phyloP scores from a whole-genome alignment of 768 basidiomycete genomes.

The Podaxis sp. region DNA sequence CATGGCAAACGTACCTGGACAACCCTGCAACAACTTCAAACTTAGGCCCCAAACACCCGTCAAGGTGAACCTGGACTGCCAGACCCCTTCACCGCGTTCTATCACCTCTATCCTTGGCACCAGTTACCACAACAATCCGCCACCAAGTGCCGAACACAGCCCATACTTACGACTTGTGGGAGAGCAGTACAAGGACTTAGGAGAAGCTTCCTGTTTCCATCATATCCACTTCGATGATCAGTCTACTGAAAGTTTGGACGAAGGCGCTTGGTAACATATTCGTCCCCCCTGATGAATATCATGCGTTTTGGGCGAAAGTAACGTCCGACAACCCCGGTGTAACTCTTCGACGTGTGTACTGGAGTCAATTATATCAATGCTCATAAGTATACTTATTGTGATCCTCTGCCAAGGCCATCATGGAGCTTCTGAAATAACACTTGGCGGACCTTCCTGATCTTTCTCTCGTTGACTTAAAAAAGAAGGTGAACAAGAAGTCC shows the following conservation, averaged over 20 bases:
- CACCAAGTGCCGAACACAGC: not conserved
- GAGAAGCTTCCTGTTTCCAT: too few relatives aligned
- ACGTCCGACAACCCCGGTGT: not conserved
- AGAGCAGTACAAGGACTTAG: not conserved
- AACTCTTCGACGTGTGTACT: not conserved
- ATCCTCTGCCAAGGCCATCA: not conserved
- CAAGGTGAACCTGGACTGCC: not conserved
- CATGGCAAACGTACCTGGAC: not conserved
- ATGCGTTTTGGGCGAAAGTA: not conserved
- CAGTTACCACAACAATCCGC: not conserved
- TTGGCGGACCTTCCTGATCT: not conserved
- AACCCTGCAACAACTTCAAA: not conserved
- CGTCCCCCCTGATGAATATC: not conserved
- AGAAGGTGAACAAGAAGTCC: too few relatives aligned
- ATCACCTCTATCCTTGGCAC: not conserved
- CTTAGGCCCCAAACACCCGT: not conserved
- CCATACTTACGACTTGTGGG: not conserved
- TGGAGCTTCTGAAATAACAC: too few relatives aligned
- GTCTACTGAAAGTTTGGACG: too few relatives aligned
- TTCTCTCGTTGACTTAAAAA: not conserved
- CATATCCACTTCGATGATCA: not conserved
- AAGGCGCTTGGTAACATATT: not conserved
- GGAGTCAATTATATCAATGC: not conserved
- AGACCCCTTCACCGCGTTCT: not conserved
- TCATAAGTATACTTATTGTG: too few relatives aligned